Evolutionary conservation across 164 flowering plant genomes (phyloP).

Genomic region (Stephania yunnanensis): DNA sequence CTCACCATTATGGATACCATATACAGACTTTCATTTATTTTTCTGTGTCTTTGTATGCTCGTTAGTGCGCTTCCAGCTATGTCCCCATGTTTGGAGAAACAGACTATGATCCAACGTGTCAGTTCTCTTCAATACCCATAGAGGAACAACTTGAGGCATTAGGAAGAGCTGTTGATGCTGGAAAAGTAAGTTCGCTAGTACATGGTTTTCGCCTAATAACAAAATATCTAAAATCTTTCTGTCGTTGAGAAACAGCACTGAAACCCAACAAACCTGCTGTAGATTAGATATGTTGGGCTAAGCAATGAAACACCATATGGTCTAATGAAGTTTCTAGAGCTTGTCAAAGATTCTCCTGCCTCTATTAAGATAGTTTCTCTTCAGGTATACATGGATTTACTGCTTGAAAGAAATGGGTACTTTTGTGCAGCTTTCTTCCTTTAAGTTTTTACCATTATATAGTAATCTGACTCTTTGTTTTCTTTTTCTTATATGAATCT

Average conservation of each 20-base stretch:
- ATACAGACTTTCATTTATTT: not conserved
- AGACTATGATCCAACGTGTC: constrained; percentile 58
- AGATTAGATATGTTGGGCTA: constrained; percentile 81
- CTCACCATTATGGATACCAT: not conserved
- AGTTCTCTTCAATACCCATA: constrained; percentile 37
- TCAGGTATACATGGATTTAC: constrained; percentile 45
- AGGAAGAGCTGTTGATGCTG: constrained; percentile 58
- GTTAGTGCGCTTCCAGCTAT: constrained; percentile 39
- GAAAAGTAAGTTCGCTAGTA: constrained; percentile 45
- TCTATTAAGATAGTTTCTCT: constrained; percentile 62
- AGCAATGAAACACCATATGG: constrained; percentile 94
- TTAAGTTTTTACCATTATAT: not conserved
- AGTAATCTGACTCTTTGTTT: constrained; percentile 2
- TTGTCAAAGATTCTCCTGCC: constrained; percentile 28
- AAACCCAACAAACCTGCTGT: constrained; percentile 12
- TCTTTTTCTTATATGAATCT: not conserved
- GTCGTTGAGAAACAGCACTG: not conserved
- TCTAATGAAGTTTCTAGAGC: constrained; percentile 74
- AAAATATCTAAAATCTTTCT: not conserved
- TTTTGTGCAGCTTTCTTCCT: not conserved
- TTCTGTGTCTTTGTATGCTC: constrained; percentile 7
- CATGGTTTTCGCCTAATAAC: not conserved
- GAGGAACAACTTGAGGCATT: constrained; percentile 75
- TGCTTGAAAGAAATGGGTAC: not conserved
- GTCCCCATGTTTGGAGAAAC: constrained; percentile 98